Evolutionary conservation across 345 rosid genomes (phyloP).

Genomic region (Salix suchowensis): DNA sequence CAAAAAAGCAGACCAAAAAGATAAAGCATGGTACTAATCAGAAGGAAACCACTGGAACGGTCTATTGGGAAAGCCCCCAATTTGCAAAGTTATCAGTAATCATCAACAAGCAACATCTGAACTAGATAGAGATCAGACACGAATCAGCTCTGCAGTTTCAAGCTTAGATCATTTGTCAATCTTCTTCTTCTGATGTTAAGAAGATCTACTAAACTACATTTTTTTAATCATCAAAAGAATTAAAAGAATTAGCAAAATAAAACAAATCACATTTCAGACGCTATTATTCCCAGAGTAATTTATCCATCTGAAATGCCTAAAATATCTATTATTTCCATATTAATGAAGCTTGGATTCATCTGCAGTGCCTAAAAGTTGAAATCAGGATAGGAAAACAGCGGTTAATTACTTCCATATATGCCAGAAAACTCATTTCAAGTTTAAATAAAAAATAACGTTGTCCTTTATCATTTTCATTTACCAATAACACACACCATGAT

Average conservation of each 20-base stretch:
- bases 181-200: not conserved
- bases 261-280: not conserved
- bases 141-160: not conserved
- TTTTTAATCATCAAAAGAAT: constrained; percentile 1
- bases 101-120: not conserved
- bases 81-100: not conserved
- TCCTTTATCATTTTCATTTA: constrained; percentile 11
- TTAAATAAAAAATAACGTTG: constrained; percentile 2
- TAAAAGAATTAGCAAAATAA: not conserved
- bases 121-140: not conserved
- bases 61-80: not conserved
- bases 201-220: constrained; percentile 14
- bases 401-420: not conserved
- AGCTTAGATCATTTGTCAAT: not conserved
- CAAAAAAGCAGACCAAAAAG: not conserved
- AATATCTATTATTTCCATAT: not conserved
- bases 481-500: constrained; percentile 4
- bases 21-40: not conserved
- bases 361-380: not conserved
- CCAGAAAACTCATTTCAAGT: not conserved
- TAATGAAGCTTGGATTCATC: not conserved
- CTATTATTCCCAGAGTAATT: not conserved
- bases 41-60: not conserved
- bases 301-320: not conserved
- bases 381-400: constrained; percentile 2